A percentile compares a stretch with the other conserved stretches of the same genome.
phyloP scores from a whole-genome alignment of 805 yeast species.

The Candida yuanshanica region DNA sequence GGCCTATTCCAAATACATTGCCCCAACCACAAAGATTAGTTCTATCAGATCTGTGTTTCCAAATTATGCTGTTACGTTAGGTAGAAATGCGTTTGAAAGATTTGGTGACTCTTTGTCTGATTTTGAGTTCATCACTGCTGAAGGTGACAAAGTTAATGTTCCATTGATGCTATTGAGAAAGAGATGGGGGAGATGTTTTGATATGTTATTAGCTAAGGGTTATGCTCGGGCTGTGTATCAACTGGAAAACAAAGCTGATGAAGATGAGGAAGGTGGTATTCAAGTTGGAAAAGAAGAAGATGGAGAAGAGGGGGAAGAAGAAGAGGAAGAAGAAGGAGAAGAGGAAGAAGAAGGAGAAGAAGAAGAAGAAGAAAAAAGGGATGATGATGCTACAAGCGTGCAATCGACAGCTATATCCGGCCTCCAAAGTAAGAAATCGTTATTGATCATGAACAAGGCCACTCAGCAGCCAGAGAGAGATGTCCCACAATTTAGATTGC shows the following conservation, averaged over 20 bases:
- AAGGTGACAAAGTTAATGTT: constrained; percentile 62
- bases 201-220: constrained; percentile 53
- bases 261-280: neutral
- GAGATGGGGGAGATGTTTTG: constrained; percentile 75
- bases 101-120: constrained; percentile 61
- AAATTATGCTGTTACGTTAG: constrained; percentile 71
- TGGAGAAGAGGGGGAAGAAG: constrained; percentile 1
- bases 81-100: constrained; percentile 67
- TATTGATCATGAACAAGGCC: constrained; percentile 18
- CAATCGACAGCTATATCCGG: constrained; percentile 13
- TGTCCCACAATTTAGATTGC: constrained; percentile 58
- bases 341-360: constrained; percentile 17
- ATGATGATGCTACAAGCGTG: constrained; percentile 6
- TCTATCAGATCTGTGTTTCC: constrained; percentile 68
- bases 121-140: constrained; percentile 65
- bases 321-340: neutral
- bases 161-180: constrained; percentile 57
- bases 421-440: constrained; percentile 20
- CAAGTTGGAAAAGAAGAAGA: constrained; percentile 22
- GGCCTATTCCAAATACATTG: constrained; percentile 69
- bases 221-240: constrained; percentile 49
- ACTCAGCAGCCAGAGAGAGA: constrained; percentile 21
- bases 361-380: constrained; percentile 1
- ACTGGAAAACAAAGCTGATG: constrained; percentile 20
- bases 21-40: constrained; percentile 63